Evolutionary conservation across 768 basidiomycete genomes (phyloP).

Genomic region (Auricularia sp.): DNA sequence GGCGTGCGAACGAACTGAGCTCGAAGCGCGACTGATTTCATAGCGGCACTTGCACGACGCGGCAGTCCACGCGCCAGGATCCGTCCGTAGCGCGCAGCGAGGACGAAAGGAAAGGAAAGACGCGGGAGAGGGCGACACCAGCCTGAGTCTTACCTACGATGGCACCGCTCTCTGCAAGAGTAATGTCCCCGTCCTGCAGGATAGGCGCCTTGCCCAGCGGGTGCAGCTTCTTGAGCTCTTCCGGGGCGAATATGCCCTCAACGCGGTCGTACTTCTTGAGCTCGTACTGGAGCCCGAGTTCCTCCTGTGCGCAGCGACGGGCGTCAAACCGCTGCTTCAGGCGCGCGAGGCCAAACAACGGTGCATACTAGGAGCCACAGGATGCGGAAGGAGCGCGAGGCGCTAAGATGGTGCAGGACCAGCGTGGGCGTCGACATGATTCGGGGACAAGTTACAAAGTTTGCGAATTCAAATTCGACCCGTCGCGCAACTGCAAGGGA

Average conservation of each 20-base stretch:
- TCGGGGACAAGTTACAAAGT: background rate
- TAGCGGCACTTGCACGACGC: too few species aligned
- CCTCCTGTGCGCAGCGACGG: slow-evolving; percentile 29
- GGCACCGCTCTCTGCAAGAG: slow-evolving; percentile 34
- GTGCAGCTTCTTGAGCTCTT: slow-evolving; percentile 27
- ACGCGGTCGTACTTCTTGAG: slow-evolving; percentile 32
- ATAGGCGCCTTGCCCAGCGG: slow-evolving; percentile 41
- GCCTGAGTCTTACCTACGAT: slow-evolving; percentile 26
- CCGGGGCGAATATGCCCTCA: slow-evolving; percentile 24
- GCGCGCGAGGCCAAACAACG: background rate
- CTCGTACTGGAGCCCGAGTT: slow-evolving; percentile 36
- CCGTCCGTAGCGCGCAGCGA: background rate
- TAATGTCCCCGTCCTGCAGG: slow-evolving; percentile 36
- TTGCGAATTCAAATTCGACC: too few species aligned
- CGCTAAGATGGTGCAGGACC: slow-evolving; percentile 12
- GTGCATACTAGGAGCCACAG: slow-evolving; percentile 18
- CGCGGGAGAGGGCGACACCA: background rate
- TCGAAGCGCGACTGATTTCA: too few species aligned
- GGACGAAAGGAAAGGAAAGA: background rate
- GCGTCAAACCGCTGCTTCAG: background rate
- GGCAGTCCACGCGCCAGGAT: too few species aligned
- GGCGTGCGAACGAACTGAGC: too few species aligned
- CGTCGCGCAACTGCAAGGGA: too few species aligned
- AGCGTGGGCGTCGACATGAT: background rate
- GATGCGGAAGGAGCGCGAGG: slow-evolving; percentile 20